Base-by-base conservation (phyloP, 2,329 filamentous ascomycete species). In the Scytalidium sp. region DNA sequence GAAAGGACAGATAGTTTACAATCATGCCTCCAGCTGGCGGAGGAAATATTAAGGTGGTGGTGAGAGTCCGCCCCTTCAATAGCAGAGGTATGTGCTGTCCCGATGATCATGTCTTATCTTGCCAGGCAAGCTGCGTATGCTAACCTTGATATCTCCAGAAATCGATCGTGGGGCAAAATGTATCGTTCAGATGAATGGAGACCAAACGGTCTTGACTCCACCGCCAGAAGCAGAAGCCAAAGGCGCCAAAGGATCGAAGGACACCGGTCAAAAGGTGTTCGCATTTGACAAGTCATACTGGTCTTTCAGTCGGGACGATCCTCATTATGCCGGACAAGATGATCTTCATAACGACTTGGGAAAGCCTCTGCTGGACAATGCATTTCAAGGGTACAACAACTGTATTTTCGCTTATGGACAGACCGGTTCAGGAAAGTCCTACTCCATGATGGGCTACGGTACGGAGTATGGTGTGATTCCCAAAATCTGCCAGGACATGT, bases 381-480 rank as follows among this genome's bases (percentile, higher is more conserved):
- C 94, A 17, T 99, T 99, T 67, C 84, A 93, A 64, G 94, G 94
- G 41, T 99, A 97, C 75, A 97, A 99, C 77, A 99, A 97, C 70
- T 99, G 94, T 78, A 99, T 99, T 65, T 99, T 99, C 67, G 94
- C 94, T 13, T 99, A 99, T 67, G 94, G 94, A 17, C 94, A 99
- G 75, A 99, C 94, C 2, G 94, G 94, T 59, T 97, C 94, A 1
- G 94, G 94, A 71, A 99, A 99, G 74, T 97, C 91, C 15, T 99
- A 99, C 70, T 97, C 92, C 25, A 99, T 99, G 93, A 99, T 99
- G 94, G 94, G 94, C 44, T 99, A 97, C 71, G 94, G 94, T 47
- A 87, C 93, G 63, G 93, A 99, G 65, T 82, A 91, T 50, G 94
- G 94, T 68, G 94, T 99, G 56, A 97, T 97, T 55, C 94, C 95